Evolutionary conservation across 441 rosid species (phyloP).

Genomic region (Sinapis alba): DNA sequence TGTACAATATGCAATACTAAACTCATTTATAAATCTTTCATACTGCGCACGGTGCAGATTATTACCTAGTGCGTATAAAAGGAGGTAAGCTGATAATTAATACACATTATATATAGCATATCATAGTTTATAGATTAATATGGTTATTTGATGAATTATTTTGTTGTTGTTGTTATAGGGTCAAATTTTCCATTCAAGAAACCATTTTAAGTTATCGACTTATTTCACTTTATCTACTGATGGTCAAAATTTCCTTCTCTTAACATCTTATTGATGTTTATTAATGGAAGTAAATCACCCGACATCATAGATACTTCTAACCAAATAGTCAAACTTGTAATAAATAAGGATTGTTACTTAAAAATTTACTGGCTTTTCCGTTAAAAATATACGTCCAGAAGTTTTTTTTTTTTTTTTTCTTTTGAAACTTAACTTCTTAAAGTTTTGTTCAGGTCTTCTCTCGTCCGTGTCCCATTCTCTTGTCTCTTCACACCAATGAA

Average conservation of each 20-base stretch:
- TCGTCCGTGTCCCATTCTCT: neutral
- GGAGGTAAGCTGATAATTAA: no score
- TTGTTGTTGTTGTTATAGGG: neutral
- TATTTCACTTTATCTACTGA: neutral
- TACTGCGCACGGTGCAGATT: no score
- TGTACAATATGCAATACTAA: no score
- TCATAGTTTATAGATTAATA: no score
- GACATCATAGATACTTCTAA: constrained; percentile 17
- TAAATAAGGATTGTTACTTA: constrained; percentile 30
- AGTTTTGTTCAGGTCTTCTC: constrained; percentile 16
- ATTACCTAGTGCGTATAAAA: no score
- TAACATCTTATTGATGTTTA: neutral
- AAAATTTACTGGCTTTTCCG: constrained; percentile 3
- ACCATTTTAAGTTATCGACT: neutral
- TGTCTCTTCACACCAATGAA: constrained; percentile 50
- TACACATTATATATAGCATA: neutral
- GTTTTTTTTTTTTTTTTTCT: no score
- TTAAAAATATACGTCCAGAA: neutral
- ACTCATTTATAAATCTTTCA: no score
- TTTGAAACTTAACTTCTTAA: neutral
- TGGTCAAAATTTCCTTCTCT: constrained; percentile 24
- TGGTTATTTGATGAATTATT: no score
- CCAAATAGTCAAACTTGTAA: constrained; percentile 32
- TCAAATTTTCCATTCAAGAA: neutral
- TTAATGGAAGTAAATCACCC: constrained; percentile 28